phyloP scores from a whole-genome alignment of 1,284 basidiomycete genomes.

The Neonothopanus nambi region DNA sequence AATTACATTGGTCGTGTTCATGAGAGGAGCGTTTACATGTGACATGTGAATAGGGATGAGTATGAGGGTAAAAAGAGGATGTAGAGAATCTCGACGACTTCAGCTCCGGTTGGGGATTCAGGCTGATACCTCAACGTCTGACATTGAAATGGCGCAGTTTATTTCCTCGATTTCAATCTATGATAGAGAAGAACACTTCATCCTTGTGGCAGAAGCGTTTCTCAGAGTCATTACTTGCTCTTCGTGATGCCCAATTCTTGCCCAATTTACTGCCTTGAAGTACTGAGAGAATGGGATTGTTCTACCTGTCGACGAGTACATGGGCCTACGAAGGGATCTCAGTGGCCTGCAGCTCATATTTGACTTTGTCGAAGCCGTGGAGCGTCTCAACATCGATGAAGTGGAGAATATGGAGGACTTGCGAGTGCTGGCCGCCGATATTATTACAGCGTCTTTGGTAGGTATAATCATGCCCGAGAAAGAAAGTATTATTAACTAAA shows the following conservation, averaged over 20 bases:
- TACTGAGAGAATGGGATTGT: constrained; percentile 21
- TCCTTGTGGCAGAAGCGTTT: constrained; percentile 31
- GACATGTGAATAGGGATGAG: too few relatives aligned
- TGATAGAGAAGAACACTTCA: constrained; percentile 7
- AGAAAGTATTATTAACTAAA: too few relatives aligned
- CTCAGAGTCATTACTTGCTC: constrained; percentile 32
- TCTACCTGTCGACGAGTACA: constrained; percentile 48
- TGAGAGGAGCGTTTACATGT: too few relatives aligned
- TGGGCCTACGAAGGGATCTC: constrained; percentile 43
- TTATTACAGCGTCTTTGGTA: constrained; percentile 51
- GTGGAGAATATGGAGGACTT: constrained; percentile 32
- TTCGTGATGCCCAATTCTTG: too few relatives aligned
- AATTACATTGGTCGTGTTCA: too few relatives aligned
- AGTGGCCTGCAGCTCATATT: constrained; percentile 53
- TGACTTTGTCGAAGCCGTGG: constrained; percentile 54
- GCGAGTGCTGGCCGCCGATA: constrained; percentile 38
- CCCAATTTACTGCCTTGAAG: constrained; percentile 26
- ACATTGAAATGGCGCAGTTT: constrained; percentile 19
- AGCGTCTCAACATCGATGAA: constrained; percentile 40
- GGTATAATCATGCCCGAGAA: constrained; percentile 20
- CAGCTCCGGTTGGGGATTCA: too few relatives aligned
- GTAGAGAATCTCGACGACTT: too few relatives aligned
- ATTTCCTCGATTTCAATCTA: constrained; percentile 18
- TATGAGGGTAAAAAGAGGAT: too few relatives aligned
- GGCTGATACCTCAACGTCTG: too few relatives aligned